Evolutionary conservation across 2,329 filamentous ascomycete species (phyloP), one percentile per base, ranked within the genome.

Genomic region (Verticillium albo-atrum): DNA sequence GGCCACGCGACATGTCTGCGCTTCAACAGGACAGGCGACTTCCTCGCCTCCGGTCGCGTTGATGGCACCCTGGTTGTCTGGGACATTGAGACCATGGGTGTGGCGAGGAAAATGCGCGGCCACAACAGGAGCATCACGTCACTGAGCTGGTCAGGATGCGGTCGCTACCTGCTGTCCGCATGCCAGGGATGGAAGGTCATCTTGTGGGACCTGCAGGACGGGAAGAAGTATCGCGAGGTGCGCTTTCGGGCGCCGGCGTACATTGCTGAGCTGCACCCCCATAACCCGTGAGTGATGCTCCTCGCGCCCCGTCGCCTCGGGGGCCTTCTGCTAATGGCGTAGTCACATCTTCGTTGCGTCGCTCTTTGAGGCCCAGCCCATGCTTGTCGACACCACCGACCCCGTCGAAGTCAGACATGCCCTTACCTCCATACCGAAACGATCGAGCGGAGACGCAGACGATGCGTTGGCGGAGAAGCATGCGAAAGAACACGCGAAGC

Each of bases 141-240:
- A 56, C 76, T 99, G 61, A 96, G 93, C 78, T 99, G 95, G 95
- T 97, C 94, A 57, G 84, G 89, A 67, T 91, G 92, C 75, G 94
- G 95, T 27, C 85, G 91, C 65, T 98, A 97, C 74, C 81, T 99
- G 57, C 84, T 99, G 60, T 97, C 92, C 60, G 91, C 92, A 12
- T 96, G 92, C 52, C 92, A 97, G 72, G 95, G 97, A 69, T 98
- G 94, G 91, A 96, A 96, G 75, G 93, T 90, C 63, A 92, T 97
- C 56, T 82, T 99, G 1, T 99, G 95, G 95, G 95, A 99, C 74
- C 79, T 99, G 60, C 83, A 83, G 58, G 80, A 85, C 61, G 82
- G 85, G 54, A 82, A 89, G 70, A 81, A 90, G 61, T 79, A 93
- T 68, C 89, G 93, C 65, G 93, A 91, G 66, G 89, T 97, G 67